Percentiles rank a stretch among this genome's conserved stretches.
phyloP scores from a whole-genome alignment of 2,329 filamentous ascomycete genomes.

The Exophiala oligosperma region DNA sequence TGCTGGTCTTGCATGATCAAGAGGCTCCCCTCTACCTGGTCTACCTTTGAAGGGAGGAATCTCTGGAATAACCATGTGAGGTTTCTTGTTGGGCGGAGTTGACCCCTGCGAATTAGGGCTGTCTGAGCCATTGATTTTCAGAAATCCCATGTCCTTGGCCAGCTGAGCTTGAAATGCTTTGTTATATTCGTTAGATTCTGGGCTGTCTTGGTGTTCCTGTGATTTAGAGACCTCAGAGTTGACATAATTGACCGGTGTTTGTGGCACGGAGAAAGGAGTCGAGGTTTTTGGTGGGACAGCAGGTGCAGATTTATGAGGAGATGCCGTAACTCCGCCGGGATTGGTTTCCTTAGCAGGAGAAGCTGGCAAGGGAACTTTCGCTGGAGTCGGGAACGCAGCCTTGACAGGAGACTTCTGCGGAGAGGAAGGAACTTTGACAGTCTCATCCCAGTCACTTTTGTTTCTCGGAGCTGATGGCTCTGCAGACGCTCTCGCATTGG shows the following conservation, averaged over 20 bases:
- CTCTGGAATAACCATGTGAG: conserved; percentile 34
- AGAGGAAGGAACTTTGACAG: conserved; percentile 50
- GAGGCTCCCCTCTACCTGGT: conserved; percentile 27
- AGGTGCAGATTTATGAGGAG: neutral
- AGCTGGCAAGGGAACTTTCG: conserved; percentile 61
- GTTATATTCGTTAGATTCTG: conserved; percentile 42
- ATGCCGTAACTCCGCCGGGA: conserved; percentile 44
- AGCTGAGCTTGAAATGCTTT: conserved; percentile 43
- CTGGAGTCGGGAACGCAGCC: conserved; percentile 54
- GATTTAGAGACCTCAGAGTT: conserved; percentile 39
- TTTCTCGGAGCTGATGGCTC: conserved; percentile 47
- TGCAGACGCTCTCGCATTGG: conserved; percentile 67
- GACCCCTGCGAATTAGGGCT: conserved; percentile 25
- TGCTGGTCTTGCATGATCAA: conserved; percentile 27
- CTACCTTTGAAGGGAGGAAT: conserved; percentile 36
- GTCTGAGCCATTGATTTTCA: conserved; percentile 35
- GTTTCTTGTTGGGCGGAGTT: conserved; percentile 30
- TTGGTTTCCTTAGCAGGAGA: conserved; percentile 58
- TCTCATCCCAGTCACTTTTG: conserved; percentile 37
- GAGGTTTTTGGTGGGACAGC: neutral
- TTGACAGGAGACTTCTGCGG: conserved; percentile 61
- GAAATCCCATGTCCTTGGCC: conserved; percentile 42
- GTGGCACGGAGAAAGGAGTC: conserved; percentile 40
- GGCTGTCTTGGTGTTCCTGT: conserved; percentile 36
- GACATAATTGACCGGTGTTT: conserved; percentile 46